Percentiles rank a stretch among this genome's conserved stretches.
Evolutionary conservation across 257 asterid species (phyloP).

Genomic region (Ligustrum vulgare): DNA sequence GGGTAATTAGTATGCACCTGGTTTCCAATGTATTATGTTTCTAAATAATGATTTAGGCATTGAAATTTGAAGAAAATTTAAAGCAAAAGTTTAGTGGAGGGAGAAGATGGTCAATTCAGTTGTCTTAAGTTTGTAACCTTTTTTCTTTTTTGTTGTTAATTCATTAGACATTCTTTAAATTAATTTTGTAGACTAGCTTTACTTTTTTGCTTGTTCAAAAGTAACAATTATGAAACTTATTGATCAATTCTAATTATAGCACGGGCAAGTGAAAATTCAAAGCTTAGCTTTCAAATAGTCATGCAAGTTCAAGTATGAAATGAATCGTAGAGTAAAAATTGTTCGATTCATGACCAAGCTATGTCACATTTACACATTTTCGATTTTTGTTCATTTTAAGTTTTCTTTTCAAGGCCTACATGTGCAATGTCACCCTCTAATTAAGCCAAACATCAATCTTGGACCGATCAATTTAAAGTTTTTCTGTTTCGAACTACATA

Average conservation of each 20-base stretch:
- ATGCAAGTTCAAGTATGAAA: background rate
- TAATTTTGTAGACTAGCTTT: background rate
- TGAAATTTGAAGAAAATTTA: slow-evolving; percentile 29
- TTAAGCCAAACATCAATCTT: no score
- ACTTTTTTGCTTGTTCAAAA: slow-evolving; percentile 44
- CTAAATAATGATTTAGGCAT: slow-evolving; percentile 39
- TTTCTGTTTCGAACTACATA: background rate
- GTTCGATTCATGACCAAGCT: no score
- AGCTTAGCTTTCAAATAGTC: background rate
- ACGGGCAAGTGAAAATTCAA: background rate
- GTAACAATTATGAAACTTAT: slow-evolving; percentile 40
- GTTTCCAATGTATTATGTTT: slow-evolving; percentile 37
- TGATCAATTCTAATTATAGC: background rate
- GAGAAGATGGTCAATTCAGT: slow-evolving; percentile 40
- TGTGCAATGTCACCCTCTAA: no score
- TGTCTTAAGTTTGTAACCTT: slow-evolving; percentile 37
- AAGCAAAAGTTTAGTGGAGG: slow-evolving; percentile 23
- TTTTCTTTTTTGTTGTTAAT: slow-evolving; percentile 28
- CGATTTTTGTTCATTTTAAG: no score
- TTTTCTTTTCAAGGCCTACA: no score
- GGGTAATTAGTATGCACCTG: background rate
- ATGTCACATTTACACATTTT: no score
- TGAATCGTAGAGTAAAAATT: no score
- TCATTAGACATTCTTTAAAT: slow-evolving; percentile 13
- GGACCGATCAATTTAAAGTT: no score